phyloP scores from a whole-genome alignment of 106 monocot genomes.

The Amphibolis antarctica region DNA sequence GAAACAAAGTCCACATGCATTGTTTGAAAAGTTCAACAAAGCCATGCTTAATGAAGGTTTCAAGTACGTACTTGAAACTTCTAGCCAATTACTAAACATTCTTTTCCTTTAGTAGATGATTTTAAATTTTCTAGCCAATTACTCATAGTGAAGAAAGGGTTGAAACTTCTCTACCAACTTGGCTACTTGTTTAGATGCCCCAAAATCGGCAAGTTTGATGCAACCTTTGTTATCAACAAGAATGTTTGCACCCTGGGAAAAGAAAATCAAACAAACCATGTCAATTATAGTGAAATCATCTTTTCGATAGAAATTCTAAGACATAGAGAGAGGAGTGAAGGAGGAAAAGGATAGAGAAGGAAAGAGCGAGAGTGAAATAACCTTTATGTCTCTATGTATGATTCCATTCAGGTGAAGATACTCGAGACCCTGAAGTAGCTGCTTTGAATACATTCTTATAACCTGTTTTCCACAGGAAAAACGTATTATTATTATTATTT shows the following conservation, averaged over 20 bases:
- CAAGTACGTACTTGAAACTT: no score
- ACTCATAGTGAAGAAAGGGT: background rate
- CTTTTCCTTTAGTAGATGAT: no score
- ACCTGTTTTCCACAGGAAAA: conserved; percentile 35
- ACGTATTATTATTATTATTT: no score
- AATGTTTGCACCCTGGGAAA: conserved; percentile 82
- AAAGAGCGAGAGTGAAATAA: conserved; percentile 3
- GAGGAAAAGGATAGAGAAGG: no score
- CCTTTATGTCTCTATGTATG: conserved; percentile 97
- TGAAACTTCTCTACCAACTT: conserved; percentile 42
- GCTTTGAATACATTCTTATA: conserved; percentile 89
- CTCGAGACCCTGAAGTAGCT: conserved; percentile 75
- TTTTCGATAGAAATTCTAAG: background rate
- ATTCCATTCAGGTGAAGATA: conserved; percentile 94
- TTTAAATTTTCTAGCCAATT: no score
- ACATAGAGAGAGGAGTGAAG: no score
- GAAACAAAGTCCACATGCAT: no score
- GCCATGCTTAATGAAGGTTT: no score
- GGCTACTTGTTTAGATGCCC: conserved; percentile 95
- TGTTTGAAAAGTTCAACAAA: no score
- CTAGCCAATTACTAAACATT: no score
- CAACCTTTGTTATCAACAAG: conserved; percentile 98
- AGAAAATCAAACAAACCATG: background rate
- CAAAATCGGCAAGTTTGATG: conserved; percentile 97
- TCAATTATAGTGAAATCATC: background rate